These are phyloP conservation scores for Chrysoporthe deuterocubensis DNA, from an alignment of 2,329 filamentous ascomycete genomes.

Conservation along the genomic window DNA sequence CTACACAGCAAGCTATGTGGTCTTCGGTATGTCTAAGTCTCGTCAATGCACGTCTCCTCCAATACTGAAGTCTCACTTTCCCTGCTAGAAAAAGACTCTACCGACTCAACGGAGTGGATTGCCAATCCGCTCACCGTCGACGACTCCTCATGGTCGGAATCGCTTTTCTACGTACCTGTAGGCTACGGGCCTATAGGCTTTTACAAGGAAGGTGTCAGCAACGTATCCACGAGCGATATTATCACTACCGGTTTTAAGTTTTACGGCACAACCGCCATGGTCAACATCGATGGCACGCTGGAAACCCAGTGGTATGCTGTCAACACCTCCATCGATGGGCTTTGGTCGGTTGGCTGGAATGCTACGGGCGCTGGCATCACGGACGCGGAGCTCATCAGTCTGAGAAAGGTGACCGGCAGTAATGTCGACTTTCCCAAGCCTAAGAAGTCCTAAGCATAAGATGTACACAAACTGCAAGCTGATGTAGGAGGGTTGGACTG, in stretches of 20 bases:
- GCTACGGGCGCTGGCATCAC: conserved; percentile 1
- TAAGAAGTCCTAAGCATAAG: no score
- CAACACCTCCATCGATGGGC: conserved; percentile 15
- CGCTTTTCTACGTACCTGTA: conserved; percentile 17
- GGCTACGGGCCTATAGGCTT: conserved; percentile 15
- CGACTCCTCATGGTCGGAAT: conserved; percentile 14
- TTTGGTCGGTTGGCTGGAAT: conserved; percentile 27
- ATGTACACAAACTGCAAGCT: no score
- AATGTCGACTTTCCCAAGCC: conserved; percentile 21
- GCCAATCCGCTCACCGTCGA: conserved; percentile 15
- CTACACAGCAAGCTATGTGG: conserved; percentile 16
- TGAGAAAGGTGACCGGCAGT: conserved; percentile 11
- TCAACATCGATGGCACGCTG: conserved; percentile 14
- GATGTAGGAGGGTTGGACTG: no score
- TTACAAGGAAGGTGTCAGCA: conserved; percentile 20
- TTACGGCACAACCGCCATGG: conserved; percentile 21
- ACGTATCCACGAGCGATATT: conserved; percentile 3
- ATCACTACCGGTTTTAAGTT: conserved; percentile 24
- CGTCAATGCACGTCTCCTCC: no score
- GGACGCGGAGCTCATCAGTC: conserved; percentile 14
- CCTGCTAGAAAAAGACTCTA: conserved; percentile 6
- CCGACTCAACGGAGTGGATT: conserved; percentile 19
- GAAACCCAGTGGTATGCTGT: conserved; percentile 24
- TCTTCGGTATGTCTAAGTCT: conserved; percentile 9
- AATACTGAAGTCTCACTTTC: not conserved